Evolutionary conservation across 2,329 filamentous ascomycete species (phyloP).

Genomic region (Clonostachys solani): DNA sequence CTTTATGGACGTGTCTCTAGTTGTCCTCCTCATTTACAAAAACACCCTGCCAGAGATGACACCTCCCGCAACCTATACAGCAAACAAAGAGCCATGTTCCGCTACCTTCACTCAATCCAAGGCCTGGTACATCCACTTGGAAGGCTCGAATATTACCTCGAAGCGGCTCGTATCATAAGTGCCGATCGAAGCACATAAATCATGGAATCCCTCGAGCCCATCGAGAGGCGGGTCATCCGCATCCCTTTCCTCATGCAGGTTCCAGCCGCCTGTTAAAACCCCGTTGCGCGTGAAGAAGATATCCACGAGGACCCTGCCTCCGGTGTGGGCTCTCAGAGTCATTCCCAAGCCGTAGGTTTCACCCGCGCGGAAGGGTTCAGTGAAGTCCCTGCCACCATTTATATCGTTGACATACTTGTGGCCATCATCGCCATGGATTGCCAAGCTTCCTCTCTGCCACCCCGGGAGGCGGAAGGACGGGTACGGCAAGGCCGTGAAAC

Average conservation of each 20-base stretch:
- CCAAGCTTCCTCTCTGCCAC: constrained; percentile 73
- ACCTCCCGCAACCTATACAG: neutral
- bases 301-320: constrained; percentile 19
- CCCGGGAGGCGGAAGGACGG: constrained; percentile 74
- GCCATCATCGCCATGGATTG: constrained; percentile 78
- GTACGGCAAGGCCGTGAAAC: constrained; percentile 70
- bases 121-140: constrained; percentile 49
- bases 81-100: neutral
- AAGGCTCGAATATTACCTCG: constrained; percentile 59
- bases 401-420: constrained; percentile 71
- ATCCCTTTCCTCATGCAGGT: constrained; percentile 72
- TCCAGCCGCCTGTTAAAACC: constrained; percentile 55
- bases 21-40: constrained; percentile 36
- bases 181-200: constrained; percentile 68
- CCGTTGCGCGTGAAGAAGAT: constrained; percentile 70
- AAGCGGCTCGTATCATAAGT: constrained; percentile 65
- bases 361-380: constrained; percentile 55
- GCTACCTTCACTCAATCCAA: neutral
- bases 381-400: constrained; percentile 69
- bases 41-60: constrained; percentile 70
- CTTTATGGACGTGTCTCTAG: neutral
- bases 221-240: constrained; percentile 54
- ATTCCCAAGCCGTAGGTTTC: constrained; percentile 72
- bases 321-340: constrained; percentile 39
- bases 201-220: constrained; percentile 67